Evolutionary conservation across 805 yeast species (phyloP).

Genomic region (Kodamaea leandrae): DNA sequence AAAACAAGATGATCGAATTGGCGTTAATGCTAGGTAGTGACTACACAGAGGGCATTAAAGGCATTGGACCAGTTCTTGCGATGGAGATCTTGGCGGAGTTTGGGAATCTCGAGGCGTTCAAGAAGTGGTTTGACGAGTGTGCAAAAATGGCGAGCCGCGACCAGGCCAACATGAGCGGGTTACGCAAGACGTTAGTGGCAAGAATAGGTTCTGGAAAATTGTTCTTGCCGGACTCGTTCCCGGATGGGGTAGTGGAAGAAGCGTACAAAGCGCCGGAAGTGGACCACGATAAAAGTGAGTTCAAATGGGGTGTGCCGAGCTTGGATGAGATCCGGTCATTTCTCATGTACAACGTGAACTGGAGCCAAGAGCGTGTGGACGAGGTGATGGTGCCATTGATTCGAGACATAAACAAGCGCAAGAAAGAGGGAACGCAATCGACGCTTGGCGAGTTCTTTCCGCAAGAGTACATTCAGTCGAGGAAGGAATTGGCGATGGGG

Average conservation of each 20-base stretch:
- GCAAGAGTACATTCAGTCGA: constrained; percentile 47
- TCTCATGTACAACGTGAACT: constrained; percentile 68
- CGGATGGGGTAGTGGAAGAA: constrained; percentile 62
- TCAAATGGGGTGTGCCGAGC: constrained; percentile 90
- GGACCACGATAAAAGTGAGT: constrained; percentile 72
- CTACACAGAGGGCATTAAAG: constrained; percentile 88
- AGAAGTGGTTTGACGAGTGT: constrained; percentile 57
- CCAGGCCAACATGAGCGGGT: constrained; percentile 41
- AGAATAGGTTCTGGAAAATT: constrained; percentile 52
- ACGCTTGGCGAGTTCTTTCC: constrained; percentile 70
- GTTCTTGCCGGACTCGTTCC: constrained; percentile 61
- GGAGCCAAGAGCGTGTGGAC: constrained; percentile 75
- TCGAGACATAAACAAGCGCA: constrained; percentile 67
- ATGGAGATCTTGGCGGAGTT: constrained; percentile 90
- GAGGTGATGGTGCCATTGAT: constrained; percentile 84
- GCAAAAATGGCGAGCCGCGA: constrained; percentile 37
- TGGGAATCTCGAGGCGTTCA: constrained; percentile 42
- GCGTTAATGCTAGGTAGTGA: constrained; percentile 91
- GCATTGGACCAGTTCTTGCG: constrained; percentile 91
- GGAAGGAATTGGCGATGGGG: constrained; percentile 50
- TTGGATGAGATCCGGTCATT: constrained; percentile 73
- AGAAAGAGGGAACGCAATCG: constrained; percentile 52
- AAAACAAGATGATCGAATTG: constrained; percentile 66
- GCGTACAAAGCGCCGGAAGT: constrained; percentile 84
- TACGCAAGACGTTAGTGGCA: constrained; percentile 57